phyloP scores from a whole-genome alignment of 169 alveolate species.

The Amoebophrya sp. region DNA sequence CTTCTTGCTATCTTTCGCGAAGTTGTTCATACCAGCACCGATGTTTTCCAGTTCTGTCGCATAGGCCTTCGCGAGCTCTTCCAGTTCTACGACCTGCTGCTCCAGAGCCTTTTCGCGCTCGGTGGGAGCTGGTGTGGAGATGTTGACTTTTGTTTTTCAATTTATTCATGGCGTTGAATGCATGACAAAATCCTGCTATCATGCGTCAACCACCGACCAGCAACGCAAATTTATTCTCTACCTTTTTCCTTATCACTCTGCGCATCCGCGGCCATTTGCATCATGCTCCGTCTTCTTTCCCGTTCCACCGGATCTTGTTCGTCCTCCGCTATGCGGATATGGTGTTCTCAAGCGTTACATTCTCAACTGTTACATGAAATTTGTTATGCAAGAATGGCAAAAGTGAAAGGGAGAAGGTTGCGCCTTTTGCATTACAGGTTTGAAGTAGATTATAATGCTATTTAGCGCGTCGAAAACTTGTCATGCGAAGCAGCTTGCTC shows the following conservation, averaged over 20 bases:
- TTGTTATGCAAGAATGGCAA: too few relatives aligned
- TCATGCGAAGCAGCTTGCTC: too few relatives aligned
- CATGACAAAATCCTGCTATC: too few relatives aligned
- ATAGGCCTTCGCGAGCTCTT: not conserved
- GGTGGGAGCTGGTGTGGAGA: not conserved
- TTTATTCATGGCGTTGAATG: not conserved
- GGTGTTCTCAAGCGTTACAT: too few relatives aligned
- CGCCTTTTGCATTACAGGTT: too few relatives aligned
- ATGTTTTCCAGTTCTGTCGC: not conserved
- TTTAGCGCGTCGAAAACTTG: too few relatives aligned
- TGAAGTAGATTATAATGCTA: too few relatives aligned
- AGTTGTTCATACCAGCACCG: not conserved
- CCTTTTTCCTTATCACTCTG: too few relatives aligned
- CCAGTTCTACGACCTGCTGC: not conserved
- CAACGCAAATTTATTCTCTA: too few relatives aligned
- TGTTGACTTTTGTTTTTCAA: not conserved
- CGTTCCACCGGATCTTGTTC: not conserved
- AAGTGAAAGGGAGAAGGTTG: too few relatives aligned
- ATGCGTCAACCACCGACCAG: too few relatives aligned
- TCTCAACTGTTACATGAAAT: too few relatives aligned
- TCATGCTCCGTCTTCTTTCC: not conserved
- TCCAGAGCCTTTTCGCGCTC: not conserved
- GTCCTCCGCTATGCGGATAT: not conserved
- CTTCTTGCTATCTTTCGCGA: not conserved
- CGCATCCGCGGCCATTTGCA: not conserved